Evolutionary conservation across 192 early-diverging fungal species (phyloP).

Genomic region (Coemansia sp.): DNA sequence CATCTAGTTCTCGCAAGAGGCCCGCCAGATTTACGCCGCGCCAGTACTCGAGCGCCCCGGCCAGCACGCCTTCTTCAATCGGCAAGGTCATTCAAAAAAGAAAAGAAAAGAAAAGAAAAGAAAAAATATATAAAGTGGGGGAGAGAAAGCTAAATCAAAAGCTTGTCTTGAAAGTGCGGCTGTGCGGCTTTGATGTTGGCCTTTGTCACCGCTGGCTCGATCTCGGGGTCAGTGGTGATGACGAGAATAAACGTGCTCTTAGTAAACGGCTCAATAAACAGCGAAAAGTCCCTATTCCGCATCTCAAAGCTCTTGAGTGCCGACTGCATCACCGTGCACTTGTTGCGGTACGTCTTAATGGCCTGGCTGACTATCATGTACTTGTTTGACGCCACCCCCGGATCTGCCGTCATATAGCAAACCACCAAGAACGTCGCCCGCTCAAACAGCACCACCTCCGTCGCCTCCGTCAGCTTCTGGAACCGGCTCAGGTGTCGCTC

Average conservation of each 20-base stretch:
- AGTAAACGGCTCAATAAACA: constrained; percentile 55
- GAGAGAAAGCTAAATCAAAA: neutral
- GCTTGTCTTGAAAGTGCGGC: constrained; percentile 24
- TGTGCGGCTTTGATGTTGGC: constrained; percentile 44
- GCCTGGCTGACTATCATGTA: constrained; percentile 40
- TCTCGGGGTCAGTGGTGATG: constrained; percentile 43
- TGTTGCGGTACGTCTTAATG: constrained; percentile 47
- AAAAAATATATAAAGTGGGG: neutral
- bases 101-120: neutral
- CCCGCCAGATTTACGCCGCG: constrained; percentile 60
- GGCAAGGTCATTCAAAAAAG: constrained; percentile 6
- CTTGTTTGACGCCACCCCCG: constrained; percentile 4
- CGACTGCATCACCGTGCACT: constrained; percentile 57
- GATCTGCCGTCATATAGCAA: constrained; percentile 37
- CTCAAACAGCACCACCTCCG: constrained; percentile 95
- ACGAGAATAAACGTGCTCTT: constrained; percentile 55
- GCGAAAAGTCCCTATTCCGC: constrained; percentile 57
- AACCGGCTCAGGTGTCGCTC: constrained; percentile 80
- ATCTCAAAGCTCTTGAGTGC: constrained; percentile 89
- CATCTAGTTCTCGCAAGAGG: constrained; percentile 73
- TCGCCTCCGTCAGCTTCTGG: constrained; percentile 80
- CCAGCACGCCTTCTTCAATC: constrained; percentile 24
- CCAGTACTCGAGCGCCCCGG: constrained; percentile 49
- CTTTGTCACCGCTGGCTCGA: constrained; percentile 53
- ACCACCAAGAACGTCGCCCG: constrained; percentile 94